Evolutionary conservation across 2,329 filamentous ascomycete species (phyloP).

Genomic region (Pseudogymnoascus sp.): DNA sequence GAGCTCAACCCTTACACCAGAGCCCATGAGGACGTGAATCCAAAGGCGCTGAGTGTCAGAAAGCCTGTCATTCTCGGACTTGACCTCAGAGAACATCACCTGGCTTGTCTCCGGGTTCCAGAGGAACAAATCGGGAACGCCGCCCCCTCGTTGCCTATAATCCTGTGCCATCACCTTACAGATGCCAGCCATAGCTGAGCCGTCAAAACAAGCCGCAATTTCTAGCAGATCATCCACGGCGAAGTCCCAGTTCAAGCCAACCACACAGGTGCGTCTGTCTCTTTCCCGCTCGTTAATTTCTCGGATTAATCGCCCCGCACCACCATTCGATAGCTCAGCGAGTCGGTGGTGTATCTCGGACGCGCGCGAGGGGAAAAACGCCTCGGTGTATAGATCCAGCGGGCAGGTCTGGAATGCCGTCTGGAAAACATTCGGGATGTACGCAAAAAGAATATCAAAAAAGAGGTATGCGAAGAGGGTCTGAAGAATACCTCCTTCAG

Average conservation of each 20-base stretch:
- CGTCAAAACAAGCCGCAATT: conserved; percentile 67
- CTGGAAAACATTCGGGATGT: conserved; percentile 94
- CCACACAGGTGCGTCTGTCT: conserved; percentile 69
- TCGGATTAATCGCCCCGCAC: conserved; percentile 56
- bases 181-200: conserved; percentile 70
- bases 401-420: conserved; percentile 92
- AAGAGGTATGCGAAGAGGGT: conserved; percentile 88
- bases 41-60: conserved; percentile 94
- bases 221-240: conserved; percentile 69
- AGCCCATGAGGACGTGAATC: conserved; percentile 85
- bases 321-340: conserved; percentile 79
- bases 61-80: conserved; percentile 81
- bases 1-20: conserved; percentile 77
- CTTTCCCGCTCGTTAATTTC: conserved; percentile 60
- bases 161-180: conserved; percentile 96
- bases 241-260: conserved; percentile 88
- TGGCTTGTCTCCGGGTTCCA: conserved; percentile 44
- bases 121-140: conserved; percentile 85
- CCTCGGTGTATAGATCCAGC: conserved; percentile 83
- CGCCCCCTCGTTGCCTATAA: conserved; percentile 75
- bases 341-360: conserved; percentile 84
- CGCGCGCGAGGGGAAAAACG: conserved; percentile 77
- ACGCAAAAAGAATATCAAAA: conserved; percentile 85
- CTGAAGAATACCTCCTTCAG: conserved; percentile 83
- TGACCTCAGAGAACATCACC: conserved; percentile 66